These are phyloP conservation scores for Hymenoscyphus repandus DNA, from an alignment of 2,329 filamentous ascomycete species.

Conservation along the genomic window DNA sequence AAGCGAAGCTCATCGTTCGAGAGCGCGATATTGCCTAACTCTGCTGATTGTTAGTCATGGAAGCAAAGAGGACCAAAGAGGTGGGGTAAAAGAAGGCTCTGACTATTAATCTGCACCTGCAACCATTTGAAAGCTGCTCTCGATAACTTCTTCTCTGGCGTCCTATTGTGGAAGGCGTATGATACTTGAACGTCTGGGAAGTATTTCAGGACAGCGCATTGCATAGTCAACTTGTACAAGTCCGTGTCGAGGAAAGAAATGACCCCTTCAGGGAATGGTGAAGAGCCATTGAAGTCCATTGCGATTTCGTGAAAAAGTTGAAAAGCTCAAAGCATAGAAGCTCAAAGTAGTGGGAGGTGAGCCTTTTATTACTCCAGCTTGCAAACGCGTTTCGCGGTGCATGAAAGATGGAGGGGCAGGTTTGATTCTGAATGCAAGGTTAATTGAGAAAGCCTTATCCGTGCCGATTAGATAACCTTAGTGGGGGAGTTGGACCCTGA, in stretches of 20 bases:
- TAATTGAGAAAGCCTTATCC: too few relatives aligned
- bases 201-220: constrained; percentile 91
- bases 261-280: constrained; percentile 67
- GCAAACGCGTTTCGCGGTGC: too few relatives aligned
- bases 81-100: constrained; percentile 28
- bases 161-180: constrained; percentile 93
- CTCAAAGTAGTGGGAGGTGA: background rate
- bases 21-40: constrained; percentile 76
- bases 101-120: constrained; percentile 73
- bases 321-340: background rate
- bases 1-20: constrained; percentile 76
- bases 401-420: too few relatives aligned
- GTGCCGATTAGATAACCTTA: too few relatives aligned
- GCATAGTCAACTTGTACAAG: constrained; percentile 94
- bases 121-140: constrained; percentile 82
- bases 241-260: constrained; percentile 79
- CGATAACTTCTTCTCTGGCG: constrained; percentile 85
- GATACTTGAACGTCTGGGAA: constrained; percentile 79
- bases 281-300: constrained; percentile 64
- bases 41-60: constrained; percentile 40
- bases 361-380: background rate
- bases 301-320: background rate
- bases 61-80: background rate
- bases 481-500: too few relatives aligned
- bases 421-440: too few relatives aligned